Evolutionary conservation across 805 yeast species (phyloP).

Genomic region (Lachancea nothofagi): DNA sequence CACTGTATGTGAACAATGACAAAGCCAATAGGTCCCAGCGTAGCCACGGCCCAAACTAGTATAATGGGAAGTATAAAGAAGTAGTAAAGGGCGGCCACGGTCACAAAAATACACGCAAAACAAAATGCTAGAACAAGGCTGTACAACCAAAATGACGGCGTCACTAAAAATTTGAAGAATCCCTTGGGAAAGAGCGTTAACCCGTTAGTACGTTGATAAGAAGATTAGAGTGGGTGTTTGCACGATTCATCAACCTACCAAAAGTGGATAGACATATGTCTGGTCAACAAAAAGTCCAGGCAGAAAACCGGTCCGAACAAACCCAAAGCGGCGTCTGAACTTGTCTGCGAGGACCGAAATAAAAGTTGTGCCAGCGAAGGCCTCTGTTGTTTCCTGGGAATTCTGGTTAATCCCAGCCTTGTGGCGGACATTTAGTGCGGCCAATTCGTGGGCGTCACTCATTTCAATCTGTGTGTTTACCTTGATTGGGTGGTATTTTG

Average conservation of each 20-base stretch:
- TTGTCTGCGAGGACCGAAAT: not conserved
- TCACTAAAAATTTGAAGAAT: constrained; percentile 19
- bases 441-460: not conserved
- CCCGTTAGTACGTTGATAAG: constrained; percentile 4
- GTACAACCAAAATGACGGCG: constrained; percentile 28
- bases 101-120: constrained; percentile 20
- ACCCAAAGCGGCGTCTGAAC: constrained; percentile 3
- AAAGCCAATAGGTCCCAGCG: constrained; percentile 32
- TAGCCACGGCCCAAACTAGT: constrained; percentile 20
- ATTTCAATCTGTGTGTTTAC: too few species aligned
- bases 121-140: constrained; percentile 21
- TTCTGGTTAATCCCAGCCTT: too few species aligned
- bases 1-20: constrained; percentile 29
- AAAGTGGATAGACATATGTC: constrained; percentile 8
- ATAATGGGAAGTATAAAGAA: constrained; percentile 26
- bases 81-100: constrained; percentile 22
- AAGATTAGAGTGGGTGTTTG: not conserved
- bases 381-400: too few species aligned
- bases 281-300: constrained; percentile 9
- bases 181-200: constrained; percentile 19
- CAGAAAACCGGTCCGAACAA: constrained; percentile 8
- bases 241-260: constrained; percentile 8
- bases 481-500: not conserved
- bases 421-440: constrained; percentile 1
- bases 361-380: not conserved